phyloP scores from a whole-genome alignment of 192 early-diverging fungal genomes.

The Backusella australiensis region DNA sequence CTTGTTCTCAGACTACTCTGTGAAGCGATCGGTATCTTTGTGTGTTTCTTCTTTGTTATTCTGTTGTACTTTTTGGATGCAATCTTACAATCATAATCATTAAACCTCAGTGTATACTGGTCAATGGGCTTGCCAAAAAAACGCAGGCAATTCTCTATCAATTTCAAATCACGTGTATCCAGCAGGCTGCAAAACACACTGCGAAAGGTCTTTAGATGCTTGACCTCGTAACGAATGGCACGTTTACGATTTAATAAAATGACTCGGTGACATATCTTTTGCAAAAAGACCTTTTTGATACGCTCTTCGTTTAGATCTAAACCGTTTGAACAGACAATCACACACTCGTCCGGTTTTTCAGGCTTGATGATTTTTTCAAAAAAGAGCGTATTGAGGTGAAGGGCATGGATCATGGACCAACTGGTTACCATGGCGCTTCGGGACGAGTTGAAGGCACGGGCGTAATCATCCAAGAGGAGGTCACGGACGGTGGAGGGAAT shows the following conservation, averaged over 20 bases:
- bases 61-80: background rate
- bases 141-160: slow-evolving; percentile 1
- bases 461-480: background rate
- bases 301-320: background rate
- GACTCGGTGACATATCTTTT: background rate
- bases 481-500: background rate
- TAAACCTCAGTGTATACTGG: background rate
- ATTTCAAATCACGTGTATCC: background rate
- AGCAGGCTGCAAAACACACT: background rate
- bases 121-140: background rate
- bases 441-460: background rate
- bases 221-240: background rate
- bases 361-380: background rate
- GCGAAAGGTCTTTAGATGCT: background rate
- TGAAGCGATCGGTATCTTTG: background rate
- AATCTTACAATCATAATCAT: slow-evolving; percentile 8
- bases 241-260: background rate
- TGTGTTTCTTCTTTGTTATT: background rate
- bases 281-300: background rate
- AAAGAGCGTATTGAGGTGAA: slow-evolving; percentile 1
- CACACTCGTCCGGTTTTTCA: background rate
- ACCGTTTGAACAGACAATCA: background rate
- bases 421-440: background rate
- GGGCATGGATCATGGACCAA: slow-evolving; percentile 14
- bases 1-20: background rate